phyloP scores from a whole-genome alignment of 257 asterid genomes.

The Nicotiana noctiflora region DNA sequence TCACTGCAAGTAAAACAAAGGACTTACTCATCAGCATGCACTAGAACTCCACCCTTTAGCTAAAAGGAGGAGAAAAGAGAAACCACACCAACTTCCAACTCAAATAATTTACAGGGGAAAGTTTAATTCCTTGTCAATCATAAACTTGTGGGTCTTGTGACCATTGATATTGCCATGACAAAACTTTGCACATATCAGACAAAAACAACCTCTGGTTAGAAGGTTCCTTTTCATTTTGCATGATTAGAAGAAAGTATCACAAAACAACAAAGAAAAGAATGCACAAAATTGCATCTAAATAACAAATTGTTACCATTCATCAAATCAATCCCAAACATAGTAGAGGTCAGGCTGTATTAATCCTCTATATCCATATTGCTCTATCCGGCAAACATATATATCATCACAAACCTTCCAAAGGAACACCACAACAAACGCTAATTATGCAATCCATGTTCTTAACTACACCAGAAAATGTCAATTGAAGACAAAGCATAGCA shows the following conservation, averaged over 20 bases:
- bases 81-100: background rate
- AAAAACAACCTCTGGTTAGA: background rate
- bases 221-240: background rate
- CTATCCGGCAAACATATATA: background rate
- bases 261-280: no score
- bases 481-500: no score
- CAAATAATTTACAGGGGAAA: background rate
- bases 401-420: background rate
- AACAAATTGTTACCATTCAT: background rate
- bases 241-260: background rate
- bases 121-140: background rate
- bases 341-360: no score
- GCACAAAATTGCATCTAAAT: background rate
- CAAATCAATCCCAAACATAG: no score
- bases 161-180: background rate
- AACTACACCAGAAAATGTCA: no score
- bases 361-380: no score
- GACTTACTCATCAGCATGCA: background rate
- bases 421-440: background rate
- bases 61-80: background rate
- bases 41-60: background rate
- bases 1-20: constrained; percentile 52
- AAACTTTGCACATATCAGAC: background rate
- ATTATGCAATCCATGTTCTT: no score
- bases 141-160: background rate